These are phyloP conservation scores for Yamadazyma taylorii DNA, from an alignment of 1,139 yeast genomes.

Conservation along the genomic window DNA sequence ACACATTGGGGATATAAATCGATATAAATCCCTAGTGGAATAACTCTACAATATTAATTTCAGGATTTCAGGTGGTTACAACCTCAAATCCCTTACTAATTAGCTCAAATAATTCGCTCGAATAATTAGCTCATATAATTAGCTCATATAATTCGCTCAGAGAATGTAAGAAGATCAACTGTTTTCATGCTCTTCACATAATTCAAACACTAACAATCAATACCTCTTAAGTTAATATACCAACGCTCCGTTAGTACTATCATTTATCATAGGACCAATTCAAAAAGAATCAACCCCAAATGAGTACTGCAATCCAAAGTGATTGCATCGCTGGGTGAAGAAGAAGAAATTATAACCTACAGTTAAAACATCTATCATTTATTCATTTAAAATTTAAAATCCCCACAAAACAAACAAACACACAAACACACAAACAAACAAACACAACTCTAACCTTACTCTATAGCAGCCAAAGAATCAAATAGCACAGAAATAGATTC, in stretches of 20 bases:
- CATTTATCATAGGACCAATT: slow-evolving; percentile 20
- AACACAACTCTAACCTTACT: slow-evolving; percentile 21
- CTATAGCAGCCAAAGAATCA: slow-evolving; percentile 76
- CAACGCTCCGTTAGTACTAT: slow-evolving; percentile 69
- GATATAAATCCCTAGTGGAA: no score
- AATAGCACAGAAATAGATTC: slow-evolving; percentile 91
- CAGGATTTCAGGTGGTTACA: no score
- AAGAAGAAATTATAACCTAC: background rate
- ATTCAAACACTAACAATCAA: background rate
- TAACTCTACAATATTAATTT: no score
- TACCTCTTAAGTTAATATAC: slow-evolving; percentile 26
- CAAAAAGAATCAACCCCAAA: slow-evolving; percentile 11
- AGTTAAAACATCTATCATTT: slow-evolving; percentile 1
- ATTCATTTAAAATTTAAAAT: background rate
- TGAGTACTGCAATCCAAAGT: slow-evolving; percentile 56
- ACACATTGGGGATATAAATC: no score
- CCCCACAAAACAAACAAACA: no score
- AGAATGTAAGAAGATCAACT: no score
- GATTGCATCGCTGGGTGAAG: slow-evolving; percentile 56
- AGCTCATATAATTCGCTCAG: no score
- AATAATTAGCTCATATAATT: no score
- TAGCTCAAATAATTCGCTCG: no score
- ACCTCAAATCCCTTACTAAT: no score
- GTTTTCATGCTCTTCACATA: no score
- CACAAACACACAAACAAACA: no score